Percentiles rank a stretch among this genome's conserved stretches.
These are phyloP conservation scores for Didymella glomerata DNA, from an alignment of 2,329 filamentous ascomycete species.

Conservation along the genomic window DNA sequence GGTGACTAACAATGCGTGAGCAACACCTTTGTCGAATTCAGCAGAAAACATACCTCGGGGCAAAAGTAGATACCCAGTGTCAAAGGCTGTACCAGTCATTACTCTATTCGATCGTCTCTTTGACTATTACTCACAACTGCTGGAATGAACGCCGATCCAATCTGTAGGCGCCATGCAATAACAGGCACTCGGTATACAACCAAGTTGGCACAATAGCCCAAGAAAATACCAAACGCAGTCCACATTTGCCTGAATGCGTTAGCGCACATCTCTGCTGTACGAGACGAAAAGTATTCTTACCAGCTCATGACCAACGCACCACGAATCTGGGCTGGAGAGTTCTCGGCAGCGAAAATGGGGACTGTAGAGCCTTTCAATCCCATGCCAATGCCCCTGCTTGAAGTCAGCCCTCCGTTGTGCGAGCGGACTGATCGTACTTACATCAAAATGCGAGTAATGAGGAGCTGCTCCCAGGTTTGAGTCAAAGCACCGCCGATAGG, in stretches of 20 bases:
- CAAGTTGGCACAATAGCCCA: constrained; percentile 42
- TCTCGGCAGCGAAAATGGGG: constrained; percentile 58
- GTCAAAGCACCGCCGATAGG: constrained; percentile 36
- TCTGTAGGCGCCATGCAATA: constrained; percentile 53
- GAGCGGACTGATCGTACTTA: background rate
- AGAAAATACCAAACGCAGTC: constrained; percentile 42
- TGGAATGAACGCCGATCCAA: constrained; percentile 53
- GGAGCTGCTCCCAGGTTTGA: constrained; percentile 36
- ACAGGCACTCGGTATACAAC: constrained; percentile 43
- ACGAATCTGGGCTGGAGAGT: constrained; percentile 56
- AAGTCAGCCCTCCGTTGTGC: background rate
- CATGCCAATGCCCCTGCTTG: constrained; percentile 38
- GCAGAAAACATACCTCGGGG: constrained; percentile 40
- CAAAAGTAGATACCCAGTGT: constrained; percentile 45
- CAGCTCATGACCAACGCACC: constrained; percentile 59
- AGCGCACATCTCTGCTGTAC: background rate
- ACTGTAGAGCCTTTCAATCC: constrained; percentile 49
- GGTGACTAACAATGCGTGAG: constrained; percentile 28
- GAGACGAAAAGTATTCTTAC: background rate
- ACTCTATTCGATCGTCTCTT: background rate
- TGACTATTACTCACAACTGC: constrained; percentile 31
- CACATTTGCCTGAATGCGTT: constrained; percentile 52
- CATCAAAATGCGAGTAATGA: constrained; percentile 34
- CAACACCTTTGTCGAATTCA: too few relatives aligned
- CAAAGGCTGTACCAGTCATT: constrained; percentile 1